Conservation (phyloP, 2,329 filamentous ascomycete genomes). For the Phaeosphaeriaceae sp. region DNA sequence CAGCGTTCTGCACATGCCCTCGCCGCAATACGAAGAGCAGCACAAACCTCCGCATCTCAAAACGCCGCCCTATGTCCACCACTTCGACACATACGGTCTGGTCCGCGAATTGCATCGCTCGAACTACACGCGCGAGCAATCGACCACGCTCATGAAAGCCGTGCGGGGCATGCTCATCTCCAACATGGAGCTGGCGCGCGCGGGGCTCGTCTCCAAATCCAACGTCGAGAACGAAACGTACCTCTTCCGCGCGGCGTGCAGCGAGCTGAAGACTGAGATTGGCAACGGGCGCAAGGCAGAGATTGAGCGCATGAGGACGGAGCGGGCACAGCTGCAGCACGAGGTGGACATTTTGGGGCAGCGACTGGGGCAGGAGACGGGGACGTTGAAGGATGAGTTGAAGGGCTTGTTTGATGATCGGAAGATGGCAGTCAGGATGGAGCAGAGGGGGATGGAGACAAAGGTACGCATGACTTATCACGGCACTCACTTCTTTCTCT, state of each 20-base stretch:
- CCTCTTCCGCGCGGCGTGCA: conserved; percentile 91
- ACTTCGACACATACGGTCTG: conserved; percentile 93
- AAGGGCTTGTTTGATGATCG: conserved; percentile 96
- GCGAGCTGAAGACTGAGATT: conserved; percentile 87
- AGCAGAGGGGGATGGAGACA: conserved; percentile 84
- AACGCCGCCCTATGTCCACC: conserved; percentile 84
- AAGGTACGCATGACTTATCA: conserved; percentile 63
- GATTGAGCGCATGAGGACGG: conserved; percentile 81
- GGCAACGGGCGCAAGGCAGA: conserved; percentile 77
- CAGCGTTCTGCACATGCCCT: conserved; percentile 51
- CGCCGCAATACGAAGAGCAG: conserved; percentile 46
- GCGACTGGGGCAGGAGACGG: conserved; percentile 81
- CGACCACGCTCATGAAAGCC: conserved; percentile 90
- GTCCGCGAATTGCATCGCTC: conserved; percentile 78
- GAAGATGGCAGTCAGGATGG: conserved; percentile 87
- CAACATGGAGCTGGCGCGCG: conserved; percentile 82
- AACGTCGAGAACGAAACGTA: conserved; percentile 96
- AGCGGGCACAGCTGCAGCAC: conserved; percentile 86
- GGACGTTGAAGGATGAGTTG: conserved; percentile 85
- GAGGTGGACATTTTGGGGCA: conserved; percentile 94
- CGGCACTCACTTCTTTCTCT: too few species aligned
- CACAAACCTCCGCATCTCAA: conserved; percentile 70
- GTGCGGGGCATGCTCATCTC: conserved; percentile 77
- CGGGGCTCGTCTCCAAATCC: conserved; percentile 83
- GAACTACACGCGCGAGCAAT: conserved; percentile 76